Conservation (phyloP, 495 filamentous ascomycete genomes). For the Patellaria atrata region DNA sequence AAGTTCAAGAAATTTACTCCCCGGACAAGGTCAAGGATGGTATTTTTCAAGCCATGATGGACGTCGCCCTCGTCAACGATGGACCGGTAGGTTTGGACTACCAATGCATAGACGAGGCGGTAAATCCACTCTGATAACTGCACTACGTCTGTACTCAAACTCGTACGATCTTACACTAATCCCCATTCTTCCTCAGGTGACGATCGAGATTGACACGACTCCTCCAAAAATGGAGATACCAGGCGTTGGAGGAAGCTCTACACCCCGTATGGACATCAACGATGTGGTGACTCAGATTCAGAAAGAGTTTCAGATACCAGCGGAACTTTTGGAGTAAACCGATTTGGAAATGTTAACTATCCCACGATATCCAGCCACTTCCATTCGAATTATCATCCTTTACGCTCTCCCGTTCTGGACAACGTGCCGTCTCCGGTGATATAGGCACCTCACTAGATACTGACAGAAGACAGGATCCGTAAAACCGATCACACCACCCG, state of each 20-base stretch:
- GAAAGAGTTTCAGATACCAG: slow-evolving; percentile 20
- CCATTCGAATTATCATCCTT: too few relatives aligned
- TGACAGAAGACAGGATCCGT: too few relatives aligned
- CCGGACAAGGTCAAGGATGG: slow-evolving; percentile 79
- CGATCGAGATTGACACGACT: slow-evolving; percentile 49
- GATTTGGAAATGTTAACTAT: too few relatives aligned
- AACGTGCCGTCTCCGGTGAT: too few relatives aligned
- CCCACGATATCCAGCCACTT: too few relatives aligned
- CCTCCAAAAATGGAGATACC: slow-evolving; percentile 39
- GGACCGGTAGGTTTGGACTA: slow-evolving; percentile 74
- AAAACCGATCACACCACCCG: too few relatives aligned
- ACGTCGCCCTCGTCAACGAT: slow-evolving; percentile 85
- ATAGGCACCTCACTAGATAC: too few relatives aligned
- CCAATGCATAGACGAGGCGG: slow-evolving; percentile 49
- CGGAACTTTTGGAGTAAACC: slow-evolving; percentile 19
- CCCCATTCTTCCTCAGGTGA: slow-evolving; percentile 34
- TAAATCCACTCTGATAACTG: slow-evolving; percentile 25
- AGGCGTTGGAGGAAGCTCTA: slow-evolving; percentile 5
- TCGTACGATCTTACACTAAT: slow-evolving; percentile 5
- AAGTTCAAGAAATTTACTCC: slow-evolving; percentile 56
- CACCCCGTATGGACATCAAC: slow-evolving; percentile 9
- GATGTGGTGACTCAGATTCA: slow-evolving; percentile 18
- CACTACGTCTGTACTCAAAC: slow-evolving; percentile 3
- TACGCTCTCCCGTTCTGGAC: too few relatives aligned
- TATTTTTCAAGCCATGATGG: slow-evolving; percentile 98